A percentile compares a stretch with the other conserved stretches of the same genome.
These are phyloP conservation scores for Lophiostoma macrostomum DNA, from an alignment of 495 filamentous ascomycete genomes.

Conservation along the genomic window DNA sequence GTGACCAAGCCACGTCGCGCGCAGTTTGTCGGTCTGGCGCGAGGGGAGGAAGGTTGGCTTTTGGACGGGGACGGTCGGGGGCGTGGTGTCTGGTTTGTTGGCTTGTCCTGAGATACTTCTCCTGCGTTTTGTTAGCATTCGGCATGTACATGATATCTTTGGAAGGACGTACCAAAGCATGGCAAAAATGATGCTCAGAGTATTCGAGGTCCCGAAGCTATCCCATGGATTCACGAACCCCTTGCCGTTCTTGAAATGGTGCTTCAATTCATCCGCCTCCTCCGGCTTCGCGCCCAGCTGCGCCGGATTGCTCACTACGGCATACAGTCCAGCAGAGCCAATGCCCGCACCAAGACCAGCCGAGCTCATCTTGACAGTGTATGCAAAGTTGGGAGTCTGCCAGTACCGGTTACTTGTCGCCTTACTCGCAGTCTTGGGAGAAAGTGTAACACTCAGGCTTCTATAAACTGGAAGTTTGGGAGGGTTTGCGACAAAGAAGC, in stretches of 20 bases:
- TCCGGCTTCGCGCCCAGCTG: slow-evolving; percentile 50
- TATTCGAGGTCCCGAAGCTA: slow-evolving; percentile 32
- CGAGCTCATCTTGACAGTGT: slow-evolving; percentile 22
- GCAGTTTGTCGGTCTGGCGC: slow-evolving; percentile 57
- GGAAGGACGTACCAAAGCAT: slow-evolving; percentile 29
- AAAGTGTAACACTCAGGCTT: too few relatives aligned
- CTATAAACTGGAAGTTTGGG: too few relatives aligned
- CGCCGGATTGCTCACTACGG: slow-evolving; percentile 50
- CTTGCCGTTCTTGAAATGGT: slow-evolving; percentile 57
- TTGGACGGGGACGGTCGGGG: slow-evolving; percentile 64
- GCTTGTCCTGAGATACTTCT: slow-evolving; percentile 56
- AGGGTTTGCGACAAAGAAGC: too few relatives aligned
- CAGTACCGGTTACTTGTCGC: not conserved
- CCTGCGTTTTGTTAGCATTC: slow-evolving; percentile 39
- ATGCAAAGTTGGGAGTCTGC: not conserved
- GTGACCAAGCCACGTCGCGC: slow-evolving; percentile 96
- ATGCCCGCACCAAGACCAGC: slow-evolving; percentile 1
- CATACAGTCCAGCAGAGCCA: slow-evolving; percentile 49
- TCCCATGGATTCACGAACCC: slow-evolving; percentile 58
- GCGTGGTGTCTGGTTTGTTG: slow-evolving; percentile 61
- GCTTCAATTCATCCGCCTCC: slow-evolving; percentile 52
- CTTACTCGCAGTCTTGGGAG: too few relatives aligned
- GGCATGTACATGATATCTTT: not conserved
- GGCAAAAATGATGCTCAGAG: not conserved
- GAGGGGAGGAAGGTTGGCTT: slow-evolving; percentile 67